Evolutionary conservation across 768 basidiomycete species (phyloP).

Genomic region (Coprinopsis marcescibilis): DNA sequence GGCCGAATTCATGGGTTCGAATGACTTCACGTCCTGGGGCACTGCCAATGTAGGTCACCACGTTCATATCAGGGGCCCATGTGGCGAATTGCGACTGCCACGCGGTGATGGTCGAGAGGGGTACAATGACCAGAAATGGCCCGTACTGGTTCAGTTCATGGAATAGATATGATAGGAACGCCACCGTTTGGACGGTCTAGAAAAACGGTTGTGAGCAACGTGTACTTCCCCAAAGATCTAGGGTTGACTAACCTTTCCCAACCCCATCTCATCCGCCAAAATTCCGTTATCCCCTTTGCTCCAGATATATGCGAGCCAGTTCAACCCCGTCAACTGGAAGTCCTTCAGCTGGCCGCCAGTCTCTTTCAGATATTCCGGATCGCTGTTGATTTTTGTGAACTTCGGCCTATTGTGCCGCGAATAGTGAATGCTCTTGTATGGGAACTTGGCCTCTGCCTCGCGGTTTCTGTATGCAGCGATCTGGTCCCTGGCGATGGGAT

Average conservation of each 20-base stretch:
- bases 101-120: constrained; percentile 94
- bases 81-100: constrained; percentile 94
- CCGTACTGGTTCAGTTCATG: constrained; percentile 91
- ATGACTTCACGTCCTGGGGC: constrained; percentile 86
- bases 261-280: constrained; percentile 98
- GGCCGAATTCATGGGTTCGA: constrained; percentile 86
- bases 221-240: no score
- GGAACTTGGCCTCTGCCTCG: constrained; percentile 74
- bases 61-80: constrained; percentile 97
- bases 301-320: constrained; percentile 99
- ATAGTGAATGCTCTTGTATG: constrained; percentile 76
- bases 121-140: constrained; percentile 96
- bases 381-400: constrained; percentile 79
- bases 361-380: constrained; percentile 75
- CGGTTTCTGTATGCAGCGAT: constrained; percentile 77
- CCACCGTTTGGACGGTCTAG: constrained; percentile 92
- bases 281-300: constrained; percentile 93
- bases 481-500: constrained; percentile 66
- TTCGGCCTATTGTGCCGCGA: constrained; percentile 60
- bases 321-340: constrained; percentile 95
- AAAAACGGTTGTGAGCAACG: no score
- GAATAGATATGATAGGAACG: constrained; percentile 92
- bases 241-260: constrained; percentile 95
- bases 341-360: constrained; percentile 91
- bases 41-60: constrained; percentile 94